Evolutionary conservation across 192 early-diverging fungal species (phyloP), one percentile per base, ranked within the genome.

Genomic region (Podila horticola): DNA sequence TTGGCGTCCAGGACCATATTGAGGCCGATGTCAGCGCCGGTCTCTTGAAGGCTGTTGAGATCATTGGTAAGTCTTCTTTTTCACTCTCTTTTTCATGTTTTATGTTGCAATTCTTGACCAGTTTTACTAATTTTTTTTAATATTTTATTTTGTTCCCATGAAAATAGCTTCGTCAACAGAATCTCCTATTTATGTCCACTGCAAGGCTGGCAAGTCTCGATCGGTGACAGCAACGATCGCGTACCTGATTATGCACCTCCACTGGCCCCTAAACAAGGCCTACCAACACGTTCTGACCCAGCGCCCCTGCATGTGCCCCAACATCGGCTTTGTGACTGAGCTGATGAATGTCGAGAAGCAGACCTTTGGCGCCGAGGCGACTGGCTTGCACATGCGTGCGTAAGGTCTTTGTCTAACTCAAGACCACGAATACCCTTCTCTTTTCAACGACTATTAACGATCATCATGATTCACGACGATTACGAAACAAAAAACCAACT

Each of bases 321-420:
- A 95, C 71, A 89, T 95, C 82, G 93, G 93, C 51, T 95, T 95
- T 71, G 90, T 93, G 74, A 83, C 90, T 2, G 89, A 93, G 52
- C 52, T 95, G 50, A 86, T 91, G 88, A 82, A 84, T 48, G 70
- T 95, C 11, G 93, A 95, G 76, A 88, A 88, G 66, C 84, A 85
- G 70, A 86, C 88, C 30, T 71, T 86, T 50, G 92, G 88, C 5
- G 59, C 69, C 11, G 73, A 82, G 38, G 41, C 41, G 41, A 45
- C 41, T 45, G 41, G 41, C 41, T 45, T 45, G 41, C 41, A 45
- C 15, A 45, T 45, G 41, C 41, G 41, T 45, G 41, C 15, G 11
- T 45, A 45, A 45, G 41, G 4, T 15, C 13, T 17, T 17, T 17
- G 0, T 45, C 34, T n/a, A n/a, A n/a, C 12, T 12, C 41, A 45